A percentile compares a stretch with the other conserved stretches of the same genome.
phyloP scores from a whole-genome alignment of 1,284 basidiomycete species.

The Pseudozyma pruni region DNA sequence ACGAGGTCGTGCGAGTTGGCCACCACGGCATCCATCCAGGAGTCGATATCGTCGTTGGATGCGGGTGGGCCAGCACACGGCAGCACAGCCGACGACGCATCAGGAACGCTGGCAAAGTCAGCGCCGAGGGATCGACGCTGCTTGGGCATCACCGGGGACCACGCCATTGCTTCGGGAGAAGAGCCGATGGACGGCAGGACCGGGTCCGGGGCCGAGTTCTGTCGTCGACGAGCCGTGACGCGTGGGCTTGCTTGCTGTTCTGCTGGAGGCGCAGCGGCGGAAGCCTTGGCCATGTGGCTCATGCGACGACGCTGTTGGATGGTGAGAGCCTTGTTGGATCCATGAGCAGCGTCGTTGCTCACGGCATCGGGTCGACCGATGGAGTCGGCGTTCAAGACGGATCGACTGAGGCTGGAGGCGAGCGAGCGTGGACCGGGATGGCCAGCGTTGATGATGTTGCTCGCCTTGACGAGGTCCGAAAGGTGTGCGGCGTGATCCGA shows the following conservation, averaged over 20 bases:
- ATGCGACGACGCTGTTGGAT: slow-evolving; percentile 50
- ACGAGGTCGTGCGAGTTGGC: slow-evolving; percentile 51
- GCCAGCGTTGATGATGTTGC: slow-evolving; percentile 31
- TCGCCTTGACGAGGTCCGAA: slow-evolving; percentile 35
- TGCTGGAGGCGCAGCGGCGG: not conserved
- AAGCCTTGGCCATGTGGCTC: slow-evolving; percentile 19
- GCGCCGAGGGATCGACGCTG: slow-evolving; percentile 13
- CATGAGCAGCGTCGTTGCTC: not conserved
- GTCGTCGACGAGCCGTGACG: slow-evolving; percentile 26
- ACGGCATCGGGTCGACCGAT: slow-evolving; percentile 20
- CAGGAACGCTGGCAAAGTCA: slow-evolving; percentile 1
- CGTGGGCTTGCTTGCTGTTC: not conserved
- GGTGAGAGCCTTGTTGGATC: slow-evolving; percentile 19
- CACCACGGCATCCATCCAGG: slow-evolving; percentile 37
- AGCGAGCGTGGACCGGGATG: slow-evolving; percentile 40
- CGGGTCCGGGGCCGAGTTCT: slow-evolving; percentile 38
- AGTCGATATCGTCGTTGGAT: slow-evolving; percentile 2
- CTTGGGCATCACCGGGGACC: slow-evolving; percentile 13
- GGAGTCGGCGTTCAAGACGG: slow-evolving; percentile 33
- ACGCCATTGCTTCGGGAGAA: slow-evolving; percentile 29
- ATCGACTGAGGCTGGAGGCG: slow-evolving; percentile 40
- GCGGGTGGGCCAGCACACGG: slow-evolving; percentile 4
- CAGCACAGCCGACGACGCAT: not conserved
- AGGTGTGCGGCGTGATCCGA: slow-evolving; percentile 39
- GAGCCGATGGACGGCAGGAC: slow-evolving; percentile 11